Evolutionary conservation across 306 rosid genomes (phyloP), one percentile per base, ranked within the genome.

Genomic region (Quercus alba): DNA sequence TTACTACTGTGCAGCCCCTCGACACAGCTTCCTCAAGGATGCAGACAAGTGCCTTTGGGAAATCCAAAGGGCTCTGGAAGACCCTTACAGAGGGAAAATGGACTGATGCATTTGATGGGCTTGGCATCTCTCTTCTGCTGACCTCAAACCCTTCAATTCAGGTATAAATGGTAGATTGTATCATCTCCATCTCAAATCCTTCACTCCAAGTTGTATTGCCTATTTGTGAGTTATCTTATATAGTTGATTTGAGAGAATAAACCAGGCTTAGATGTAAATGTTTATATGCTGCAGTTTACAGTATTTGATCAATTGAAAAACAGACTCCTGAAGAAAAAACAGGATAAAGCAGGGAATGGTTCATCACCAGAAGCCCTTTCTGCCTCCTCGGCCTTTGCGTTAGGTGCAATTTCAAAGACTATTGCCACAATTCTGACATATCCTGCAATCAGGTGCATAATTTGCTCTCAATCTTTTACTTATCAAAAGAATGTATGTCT

Each of bases 1-100:
- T 80, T 81, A 81, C 70, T 54, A 72, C 82, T 71, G 23, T 90
- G 91, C 80, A 96, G 99, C 98, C 99, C 80, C 89, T 96, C 82
- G 99, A 96, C 83, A 96, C 99, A 84, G 99, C 99, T 78, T 79
- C 99, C 56, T 96, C 99, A 30, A 88, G 91, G 89, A 96, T 96
- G 97, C 99, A 96, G 87, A 96, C 99, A 64, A 93, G 92, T 77
- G 97, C 85, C 41, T 96, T 96, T 54, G 99, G 99, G 82, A 96
- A 96, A 87, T 91, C 99, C 58, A 93, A 91, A 83, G 96, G 97
- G 70, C 89, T 96, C 54, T 83, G 90, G 90, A 77, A 80, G 81
- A 96, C 98, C 77, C 92, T 96, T 76, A 82, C 97, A 1, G 99
- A 96, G 85, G 99, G 99, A 54, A 81, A 77, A 61, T 93, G 97